Evolutionary conservation across 768 basidiomycete genomes (phyloP), one percentile per base, ranked within the genome.

Genomic region (Mycena metata): DNA sequence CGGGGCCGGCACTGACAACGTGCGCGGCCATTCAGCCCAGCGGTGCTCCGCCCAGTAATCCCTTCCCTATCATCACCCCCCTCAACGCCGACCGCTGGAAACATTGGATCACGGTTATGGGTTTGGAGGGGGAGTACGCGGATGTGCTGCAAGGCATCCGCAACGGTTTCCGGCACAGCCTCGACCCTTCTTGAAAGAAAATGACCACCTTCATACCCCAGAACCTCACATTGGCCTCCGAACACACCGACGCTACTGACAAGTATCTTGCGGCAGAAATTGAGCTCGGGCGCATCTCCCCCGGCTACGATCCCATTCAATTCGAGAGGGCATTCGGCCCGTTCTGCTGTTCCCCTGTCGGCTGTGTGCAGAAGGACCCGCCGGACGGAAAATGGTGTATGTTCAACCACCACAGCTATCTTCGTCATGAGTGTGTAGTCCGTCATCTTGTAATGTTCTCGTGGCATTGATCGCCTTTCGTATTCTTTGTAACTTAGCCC

Each of bases 81-180:
- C 69, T 74, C 24, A 56, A 21, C 8, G 70, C 67, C 55, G 30
- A 66, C 19, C 24, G 45, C 7, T 76, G 75, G 72, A 35, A 62
- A 6, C 26, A 60, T 11, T 19, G 67, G 17, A 54, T 72, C 10
- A 2, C 3, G 0, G 33, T 43, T 2, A 59, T 57, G 3, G 69
- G 68, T 7, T 23, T 69, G 36, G 23, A 66, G 1, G 52, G 60
- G 7, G 50, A 63, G 12, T 76, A 68, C 36, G 21, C 35, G 10
- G 74, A 76, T 65, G 68, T 76, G 21, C 70, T 66, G n/a, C 23
- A 26, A 15, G 73, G 75, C 30, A 66, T 76, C 7, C 51, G 66
- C 5, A n/a, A 65, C 17, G 67, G 73, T 10, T 75, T 74, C 50
- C 11, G 54, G 0, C 55, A 73, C n/a, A 70, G 70, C 1, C 16